Base-by-base conservation (phyloP, 371 early-diverging fungal genomes). In the Chytridium lagenaria region DNA sequence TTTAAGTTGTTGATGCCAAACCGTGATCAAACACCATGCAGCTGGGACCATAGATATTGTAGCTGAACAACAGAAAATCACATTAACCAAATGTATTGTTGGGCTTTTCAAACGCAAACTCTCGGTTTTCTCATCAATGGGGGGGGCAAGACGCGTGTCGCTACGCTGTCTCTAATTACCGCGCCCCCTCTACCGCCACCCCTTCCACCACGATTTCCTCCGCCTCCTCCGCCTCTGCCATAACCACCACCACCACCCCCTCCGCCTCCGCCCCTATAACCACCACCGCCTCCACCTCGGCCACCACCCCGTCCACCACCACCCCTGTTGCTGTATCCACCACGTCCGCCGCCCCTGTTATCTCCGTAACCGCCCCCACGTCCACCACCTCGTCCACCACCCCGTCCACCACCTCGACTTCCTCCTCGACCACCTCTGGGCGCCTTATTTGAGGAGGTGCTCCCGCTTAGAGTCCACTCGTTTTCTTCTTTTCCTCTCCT, bases 401-500 rank as follows among this genome's bases (percentile, higher is more conserved):
- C 23, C 3, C 66, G n/a, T 5, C 66, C 66, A 5, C 49, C 49
- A 10, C 66, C 44, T 37, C 66, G 30, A n/a, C 66, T 15, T 2
- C 66, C 26, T 10, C 66, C 23, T 10, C 66, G 5, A 5, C 66
- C 44, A 40, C 44, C 44, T 5, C 34, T 44, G 3, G 15, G 19
- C 23, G 37, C 26, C 28, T 38, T 15, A 2, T 7, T 44, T 5
- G 61, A 61, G 10, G 3, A 7, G 26, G 26, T 44, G 26, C 49
- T 66, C 15, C 66, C 66, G 33, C 66, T 66, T 15, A 66, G 44
- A 2, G 38, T 44, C 38, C 38, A 66, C 28, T 66, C 66, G 40
- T 66, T 44, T 10, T 26, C 66, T 15, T 61, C 15, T 66, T 44
- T 16, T 66, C 66, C 33, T 61, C 63, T 31, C 34, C 63, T 10